Conservation (phyloP, 2,329 filamentous ascomycete species). For the Helotiales sp. region DNA sequence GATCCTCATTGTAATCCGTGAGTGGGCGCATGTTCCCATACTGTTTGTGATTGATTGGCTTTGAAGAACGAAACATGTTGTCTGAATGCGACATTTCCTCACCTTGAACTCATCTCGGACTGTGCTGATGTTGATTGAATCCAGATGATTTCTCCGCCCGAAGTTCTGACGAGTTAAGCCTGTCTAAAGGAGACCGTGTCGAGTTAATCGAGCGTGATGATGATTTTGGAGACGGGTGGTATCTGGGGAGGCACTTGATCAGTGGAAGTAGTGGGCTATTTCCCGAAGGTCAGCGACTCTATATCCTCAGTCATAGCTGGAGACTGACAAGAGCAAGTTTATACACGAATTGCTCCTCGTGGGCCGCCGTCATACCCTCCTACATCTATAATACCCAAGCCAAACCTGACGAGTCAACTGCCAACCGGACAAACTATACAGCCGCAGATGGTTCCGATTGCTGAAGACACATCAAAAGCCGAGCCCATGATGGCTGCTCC, state of each 20-base stretch:
- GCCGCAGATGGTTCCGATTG: conserved; percentile 5
- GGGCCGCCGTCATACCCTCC: conserved; percentile 32
- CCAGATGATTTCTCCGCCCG: conserved; percentile 89
- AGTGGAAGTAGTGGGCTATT: conserved; percentile 78
- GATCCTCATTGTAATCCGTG: conserved; percentile 70
- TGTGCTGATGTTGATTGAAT: conserved; percentile 19
- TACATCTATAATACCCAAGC: conserved; percentile 18
- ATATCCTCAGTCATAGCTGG: not conserved
- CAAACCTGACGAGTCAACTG: conserved; percentile 2
- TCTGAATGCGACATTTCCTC: conserved; percentile 10
- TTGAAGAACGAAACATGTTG: conserved; percentile 14
- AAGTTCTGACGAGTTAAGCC: conserved; percentile 87
- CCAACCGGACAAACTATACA: conserved; percentile 1
- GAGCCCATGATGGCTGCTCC: conserved; percentile 17
- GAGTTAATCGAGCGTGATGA: conserved; percentile 84
- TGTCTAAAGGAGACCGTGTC: conserved; percentile 81
- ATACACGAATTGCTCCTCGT: conserved; percentile 37
- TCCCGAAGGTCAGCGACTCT: conserved; percentile 64
- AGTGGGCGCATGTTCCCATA: conserved; percentile 39
- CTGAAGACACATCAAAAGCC: conserved; percentile 12
- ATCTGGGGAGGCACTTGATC: conserved; percentile 70
- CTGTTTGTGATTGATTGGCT: conserved; percentile 11
- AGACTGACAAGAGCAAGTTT: conserved; percentile 31
- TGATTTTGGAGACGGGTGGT: conserved; percentile 88
- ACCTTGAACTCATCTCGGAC: conserved; percentile 4